Evolutionary conservation across 306 rosid species (phyloP).

Genomic region (Quercus engelmannii): DNA sequence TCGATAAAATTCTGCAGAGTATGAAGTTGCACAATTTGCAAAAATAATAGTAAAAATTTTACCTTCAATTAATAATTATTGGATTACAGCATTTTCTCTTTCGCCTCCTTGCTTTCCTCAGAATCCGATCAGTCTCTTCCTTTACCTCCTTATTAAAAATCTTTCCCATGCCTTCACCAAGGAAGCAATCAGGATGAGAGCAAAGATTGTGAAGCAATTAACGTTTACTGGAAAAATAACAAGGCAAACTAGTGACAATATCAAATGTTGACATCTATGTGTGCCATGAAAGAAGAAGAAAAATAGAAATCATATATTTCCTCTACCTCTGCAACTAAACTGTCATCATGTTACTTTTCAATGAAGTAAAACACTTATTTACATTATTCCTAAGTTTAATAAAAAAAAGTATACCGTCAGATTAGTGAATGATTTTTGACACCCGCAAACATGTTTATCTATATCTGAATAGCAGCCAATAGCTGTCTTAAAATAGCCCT

Average conservation of each 20-base stretch:
- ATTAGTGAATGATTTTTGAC: background rate
- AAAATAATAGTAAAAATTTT: background rate
- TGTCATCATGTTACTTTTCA: background rate
- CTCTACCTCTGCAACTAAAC: background rate
- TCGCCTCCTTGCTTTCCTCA: slow-evolving; percentile 82
- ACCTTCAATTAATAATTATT: slow-evolving; percentile 66
- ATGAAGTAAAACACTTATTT: slow-evolving; percentile 3
- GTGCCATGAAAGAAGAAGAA: background rate
- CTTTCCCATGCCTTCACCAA: slow-evolving; percentile 35
- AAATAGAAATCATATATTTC: background rate
- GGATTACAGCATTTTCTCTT: slow-evolving; percentile 64
- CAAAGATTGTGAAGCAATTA: slow-evolving; percentile 17
- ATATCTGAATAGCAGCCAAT: background rate
- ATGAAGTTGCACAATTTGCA: background rate
- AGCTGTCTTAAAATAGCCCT: slow-evolving; percentile 1
- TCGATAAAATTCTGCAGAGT: slow-evolving; percentile 5
- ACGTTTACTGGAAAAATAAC: background rate
- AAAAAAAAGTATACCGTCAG: background rate
- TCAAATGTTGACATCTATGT: background rate
- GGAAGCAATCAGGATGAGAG: slow-evolving; percentile 20
- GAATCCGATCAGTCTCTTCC: slow-evolving; percentile 69
- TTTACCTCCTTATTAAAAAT: slow-evolving; percentile 47
- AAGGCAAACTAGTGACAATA: background rate
- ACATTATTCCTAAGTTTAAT: background rate
- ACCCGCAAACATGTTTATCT: background rate